Percentiles rank a stretch among this genome's conserved stretches.
phyloP scores from a whole-genome alignment of 257 asterid species.

The Jacaranda mimosifolia region DNA sequence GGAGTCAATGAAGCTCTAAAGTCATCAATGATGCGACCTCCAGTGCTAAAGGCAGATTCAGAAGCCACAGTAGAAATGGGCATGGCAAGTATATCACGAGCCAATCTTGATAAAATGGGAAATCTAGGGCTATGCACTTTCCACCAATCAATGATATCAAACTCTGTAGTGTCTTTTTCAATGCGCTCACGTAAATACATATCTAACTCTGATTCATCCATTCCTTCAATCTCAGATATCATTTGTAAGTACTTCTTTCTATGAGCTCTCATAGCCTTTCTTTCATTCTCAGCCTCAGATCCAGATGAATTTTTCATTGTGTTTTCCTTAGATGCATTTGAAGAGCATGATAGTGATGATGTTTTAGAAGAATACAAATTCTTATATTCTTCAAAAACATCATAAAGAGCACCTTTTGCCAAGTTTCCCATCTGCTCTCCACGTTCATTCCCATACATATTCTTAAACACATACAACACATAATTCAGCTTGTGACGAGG shows the following conservation, averaged over 20 bases:
- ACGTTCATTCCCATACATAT: constrained; percentile 13
- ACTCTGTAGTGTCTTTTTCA: neutral
- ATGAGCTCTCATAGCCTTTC: neutral
- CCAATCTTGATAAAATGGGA: constrained; percentile 26
- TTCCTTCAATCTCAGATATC: neutral
- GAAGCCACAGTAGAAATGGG: constrained; percentile 15
- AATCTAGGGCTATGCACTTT: neutral
- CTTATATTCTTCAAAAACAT: constrained; percentile 25
- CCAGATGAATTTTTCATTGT: neutral
- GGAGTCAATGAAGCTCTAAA: constrained; percentile 23
- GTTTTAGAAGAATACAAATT: neutral
- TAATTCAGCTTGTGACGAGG: constrained; percentile 7
- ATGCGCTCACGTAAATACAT: neutral
- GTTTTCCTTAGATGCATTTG: neutral
- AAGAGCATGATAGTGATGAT: neutral
- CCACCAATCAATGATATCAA: constrained; percentile 31
- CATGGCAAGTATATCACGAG: constrained; percentile 16
- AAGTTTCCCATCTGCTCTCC: neutral
- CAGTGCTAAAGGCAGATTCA: constrained; percentile 17
- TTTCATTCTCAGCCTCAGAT: neutral
- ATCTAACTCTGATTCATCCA: constrained; percentile 8
- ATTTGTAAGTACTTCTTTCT: neutral
- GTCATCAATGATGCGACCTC: constrained; percentile 12
- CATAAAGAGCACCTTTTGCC: constrained; percentile 14
- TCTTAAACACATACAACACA: neutral